Evolutionary conservation across 768 basidiomycete genomes (phyloP), one percentile per base, ranked within the genome.

Genomic region (Podaxis sp.): DNA sequence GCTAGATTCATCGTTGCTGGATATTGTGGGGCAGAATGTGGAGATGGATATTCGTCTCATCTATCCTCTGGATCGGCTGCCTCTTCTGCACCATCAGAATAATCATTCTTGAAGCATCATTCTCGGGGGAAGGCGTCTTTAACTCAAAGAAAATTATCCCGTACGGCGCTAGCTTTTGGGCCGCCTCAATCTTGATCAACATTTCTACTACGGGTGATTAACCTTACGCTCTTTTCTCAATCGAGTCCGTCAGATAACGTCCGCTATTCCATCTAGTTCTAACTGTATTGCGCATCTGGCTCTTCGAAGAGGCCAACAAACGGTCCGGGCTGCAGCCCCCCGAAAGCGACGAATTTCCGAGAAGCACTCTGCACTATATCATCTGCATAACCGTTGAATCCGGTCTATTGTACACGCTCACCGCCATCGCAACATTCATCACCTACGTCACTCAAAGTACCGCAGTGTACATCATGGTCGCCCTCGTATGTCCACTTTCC

Each of bases 371-470:
- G 0, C 58, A 51, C 38, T 59, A 28, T 28, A 35, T 59, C 37
- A 59, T 59, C 37, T 59, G 58, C 38, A 59, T 59, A 36, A 59
- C 40, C 21, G 50, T 59, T 18, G 58, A 59, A 44, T 42, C 58
- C 18, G 58, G 58, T 10, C 27, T 59, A 25, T 11, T 51, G 2
- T 40, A 42, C 50, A 52, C 40, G 1, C 13, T 59, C 14, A 38
- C 38, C 1, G 50, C 58, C 38, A 42, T 52, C 27, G 58, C 48
- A 35, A 59, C 50, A 27, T 52, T 59, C 21, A 38, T 59, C n/a
- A 59, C 48, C 11, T 59, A 59, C 23, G 40, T 52, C 4, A 59
- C 23, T 5, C 38, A 28, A 51, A 59, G 38, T 9, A 59, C 40
- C 28, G 27, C 58, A n/a, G 37, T 59, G 4, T 59, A 59, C 25